These are phyloP conservation scores for Russula dissimulans DNA, from an alignment of 768 basidiomycete species.

Conservation along the genomic window DNA sequence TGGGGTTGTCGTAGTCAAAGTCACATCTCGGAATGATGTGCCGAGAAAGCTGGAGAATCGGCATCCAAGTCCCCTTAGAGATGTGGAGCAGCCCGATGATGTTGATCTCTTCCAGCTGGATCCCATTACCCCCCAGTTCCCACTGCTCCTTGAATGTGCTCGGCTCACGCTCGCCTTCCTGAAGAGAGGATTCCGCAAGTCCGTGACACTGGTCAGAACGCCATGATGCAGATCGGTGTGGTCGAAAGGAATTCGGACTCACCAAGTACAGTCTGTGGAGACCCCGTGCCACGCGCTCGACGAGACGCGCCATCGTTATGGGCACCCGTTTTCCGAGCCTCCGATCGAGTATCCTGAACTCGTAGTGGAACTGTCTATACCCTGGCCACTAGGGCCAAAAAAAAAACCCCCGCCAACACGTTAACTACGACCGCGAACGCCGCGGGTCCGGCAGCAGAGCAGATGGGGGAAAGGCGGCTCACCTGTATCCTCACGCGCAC, in stretches of 20 bases:
- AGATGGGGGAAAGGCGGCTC: not conserved
- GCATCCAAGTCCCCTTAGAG: slow-evolving; percentile 1
- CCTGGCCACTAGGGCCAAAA: slow-evolving; percentile 6
- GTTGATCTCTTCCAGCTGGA: not conserved
- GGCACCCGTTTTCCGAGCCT: not conserved
- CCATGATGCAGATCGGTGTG: not conserved
- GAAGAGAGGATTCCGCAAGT: not conserved
- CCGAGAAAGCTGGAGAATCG: not conserved
- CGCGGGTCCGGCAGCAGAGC: not conserved
- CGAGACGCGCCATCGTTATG: not conserved
- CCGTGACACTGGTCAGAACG: not conserved
- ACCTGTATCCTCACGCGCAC: slow-evolving; percentile 2
- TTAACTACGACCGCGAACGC: not conserved
- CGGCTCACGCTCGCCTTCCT: not conserved
- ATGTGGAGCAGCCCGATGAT: slow-evolving; percentile 1
- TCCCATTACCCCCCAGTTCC: not conserved
- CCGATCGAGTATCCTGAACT: slow-evolving; percentile 5
- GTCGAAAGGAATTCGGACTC: not conserved
- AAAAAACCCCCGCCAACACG: not conserved
- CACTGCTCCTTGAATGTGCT: not conserved
- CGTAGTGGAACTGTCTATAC: slow-evolving; percentile 4
- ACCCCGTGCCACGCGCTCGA: not conserved
- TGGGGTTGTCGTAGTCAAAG: not conserved
- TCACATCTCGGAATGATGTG: not conserved
- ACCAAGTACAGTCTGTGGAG: not conserved